Evolutionary conservation across 164 flowering plant genomes (phyloP), one percentile per base, ranked within the genome.

Genomic region (Macadamia integrifolia): DNA sequence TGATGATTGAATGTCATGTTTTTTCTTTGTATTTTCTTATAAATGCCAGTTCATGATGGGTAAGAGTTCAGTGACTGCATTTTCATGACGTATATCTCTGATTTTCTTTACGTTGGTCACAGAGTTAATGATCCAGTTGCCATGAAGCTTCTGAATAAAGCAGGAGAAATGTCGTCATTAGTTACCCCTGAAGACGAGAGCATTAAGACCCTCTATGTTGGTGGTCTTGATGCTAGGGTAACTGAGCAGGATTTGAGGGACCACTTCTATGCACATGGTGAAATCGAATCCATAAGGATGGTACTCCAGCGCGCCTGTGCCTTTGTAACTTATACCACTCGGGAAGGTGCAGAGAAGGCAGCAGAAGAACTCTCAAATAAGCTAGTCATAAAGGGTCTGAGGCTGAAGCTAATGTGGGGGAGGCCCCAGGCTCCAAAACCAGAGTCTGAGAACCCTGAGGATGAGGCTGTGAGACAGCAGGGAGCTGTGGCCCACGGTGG

Each of bases 71-170:
- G 9, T 8, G 50, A 1, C 1, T 11, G 46, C 29, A 15, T 12
- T 32, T 30, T 17, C 15, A 49, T 69, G 55, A 46, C 44, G 66
- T 46, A 43, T n/a, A 12, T 30, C 61, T 49, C 55, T 32, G 6
- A 6, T 40, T 18, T 8, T 60, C 35, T 32, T 30, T 18, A 6
- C 40, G 32, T 12, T 57, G 68, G 17, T 44, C 14, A 71, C 96
- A 92, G 98, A 53, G 85, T 92, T 58, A 94, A 94, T 72, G 99
- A 94, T 82, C 99, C 99, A 2, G 97, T 90, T 66, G 99, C 99
- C 43, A 6, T 84, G 77, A 94, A 92, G 77, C 86, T 94, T 52
- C 90, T 94, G 43, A 81, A 74, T 75, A 94, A 92, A 83, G 97
- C 99, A 18, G 98, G 96, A 61, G 99, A 92, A 61, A 94, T 92